Percentiles rank a stretch among this genome's conserved stretches.
Conservation (phyloP, 2,329 filamentous ascomycete species). For the Pyrenochaeta sp. region DNA sequence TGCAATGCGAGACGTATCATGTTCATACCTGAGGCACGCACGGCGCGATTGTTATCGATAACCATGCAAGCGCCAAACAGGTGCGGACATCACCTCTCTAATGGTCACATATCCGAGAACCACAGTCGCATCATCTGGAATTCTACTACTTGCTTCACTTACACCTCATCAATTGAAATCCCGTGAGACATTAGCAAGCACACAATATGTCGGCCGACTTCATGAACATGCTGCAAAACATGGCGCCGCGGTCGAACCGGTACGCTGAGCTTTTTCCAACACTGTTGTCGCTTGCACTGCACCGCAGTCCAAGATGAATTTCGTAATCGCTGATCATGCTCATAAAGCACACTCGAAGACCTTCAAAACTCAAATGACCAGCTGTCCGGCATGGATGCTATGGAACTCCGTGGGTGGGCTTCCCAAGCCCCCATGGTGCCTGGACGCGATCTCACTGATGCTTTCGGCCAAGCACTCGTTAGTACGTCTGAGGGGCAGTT, state of each 20-base stretch:
- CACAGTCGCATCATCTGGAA: no score
- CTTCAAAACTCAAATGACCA: slow-evolving; percentile 15
- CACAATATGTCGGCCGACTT: slow-evolving; percentile 19
- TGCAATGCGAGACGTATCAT: no score
- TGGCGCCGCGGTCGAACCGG: slow-evolving; percentile 14
- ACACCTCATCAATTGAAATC: no score
- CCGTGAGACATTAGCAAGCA: background rate
- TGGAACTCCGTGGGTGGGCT: slow-evolving; percentile 24
- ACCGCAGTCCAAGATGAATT: background rate
- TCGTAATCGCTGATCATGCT: background rate
- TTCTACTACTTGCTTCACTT: no score
- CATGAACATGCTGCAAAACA: slow-evolving; percentile 22
- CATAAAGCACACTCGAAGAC: slow-evolving; percentile 13
- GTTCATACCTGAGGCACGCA: no score
- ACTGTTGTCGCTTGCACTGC: background rate
- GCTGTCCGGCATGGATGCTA: slow-evolving; percentile 20
- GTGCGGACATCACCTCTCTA: no score
- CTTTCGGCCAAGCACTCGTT: slow-evolving; percentile 5
- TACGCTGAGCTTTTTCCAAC: slow-evolving; percentile 2
- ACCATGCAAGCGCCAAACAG: no score
- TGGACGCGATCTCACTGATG: slow-evolving; percentile 19
- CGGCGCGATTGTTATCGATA: no score
- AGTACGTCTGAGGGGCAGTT: no score
- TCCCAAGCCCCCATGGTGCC: slow-evolving; percentile 10
- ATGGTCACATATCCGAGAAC: no score